Conservation (phyloP, 352 stramenopile genomes). For the Pythium biforme region DNA sequence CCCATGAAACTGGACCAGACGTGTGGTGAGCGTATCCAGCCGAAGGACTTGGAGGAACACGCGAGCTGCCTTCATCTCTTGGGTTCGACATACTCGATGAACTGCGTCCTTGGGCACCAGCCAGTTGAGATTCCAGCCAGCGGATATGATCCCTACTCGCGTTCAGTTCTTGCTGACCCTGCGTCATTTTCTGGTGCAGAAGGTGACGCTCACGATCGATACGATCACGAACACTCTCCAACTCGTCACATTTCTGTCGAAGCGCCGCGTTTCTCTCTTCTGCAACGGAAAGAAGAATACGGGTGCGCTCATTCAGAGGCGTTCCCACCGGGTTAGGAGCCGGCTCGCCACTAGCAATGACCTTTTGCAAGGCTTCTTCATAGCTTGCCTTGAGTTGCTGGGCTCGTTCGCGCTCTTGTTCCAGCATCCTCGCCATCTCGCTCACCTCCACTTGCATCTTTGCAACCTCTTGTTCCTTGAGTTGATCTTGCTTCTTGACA, state of each 20-base stretch:
- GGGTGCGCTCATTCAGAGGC: conserved; percentile 54
- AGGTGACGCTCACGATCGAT: conserved; percentile 51
- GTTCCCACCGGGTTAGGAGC: conserved; percentile 29
- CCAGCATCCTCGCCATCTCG: conserved; percentile 55
- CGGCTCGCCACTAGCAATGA: conserved; percentile 45
- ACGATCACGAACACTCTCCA: conserved; percentile 43
- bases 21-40: conserved; percentile 10
- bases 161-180: conserved; percentile 49
- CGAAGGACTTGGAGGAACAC: conserved; percentile 9
- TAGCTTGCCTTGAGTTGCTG: conserved; percentile 82
- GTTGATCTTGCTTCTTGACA: conserved; percentile 84
- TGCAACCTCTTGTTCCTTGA: conserved; percentile 72
- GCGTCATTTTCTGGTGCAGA: conserved; percentile 43
- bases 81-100: conserved; percentile 25
- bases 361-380: conserved; percentile 78
- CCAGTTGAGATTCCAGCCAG: conserved; percentile 64
- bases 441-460: conserved; percentile 73
- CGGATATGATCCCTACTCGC: conserved; percentile 58
- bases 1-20: conserved; percentile 45
- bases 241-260: conserved; percentile 73
- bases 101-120: conserved; percentile 11
- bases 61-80: not conserved
- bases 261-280: conserved; percentile 75
- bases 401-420: conserved; percentile 73
- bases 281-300: conserved; percentile 69